Evolutionary conservation across 805 yeast species (phyloP), one percentile per base, ranked within the genome.

Genomic region (Yamadazyma endophytica): DNA sequence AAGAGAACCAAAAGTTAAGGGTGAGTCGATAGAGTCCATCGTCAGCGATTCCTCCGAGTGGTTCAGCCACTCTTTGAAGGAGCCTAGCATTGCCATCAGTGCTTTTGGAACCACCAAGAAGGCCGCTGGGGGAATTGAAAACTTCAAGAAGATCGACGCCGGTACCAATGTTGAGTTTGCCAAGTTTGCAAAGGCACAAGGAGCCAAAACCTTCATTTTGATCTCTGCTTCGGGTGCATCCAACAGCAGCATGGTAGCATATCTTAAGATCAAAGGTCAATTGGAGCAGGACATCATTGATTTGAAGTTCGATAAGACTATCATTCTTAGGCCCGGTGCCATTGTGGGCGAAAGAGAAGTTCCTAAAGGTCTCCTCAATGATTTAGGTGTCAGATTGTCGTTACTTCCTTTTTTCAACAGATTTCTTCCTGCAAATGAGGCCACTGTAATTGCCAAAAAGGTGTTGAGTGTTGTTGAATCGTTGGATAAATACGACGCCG

Each of bases 271-370:
- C 56, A 88, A 88, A 52, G 96, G 95, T 17, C 73, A 78, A 31
- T 63, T 83, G 29, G 96, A 88, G 51, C 71, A 77, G 26, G 86
- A 76, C 28, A 61, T 88, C 7, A 56, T 66, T 26, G 77, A 62
- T 0, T 62, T 87, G 35, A 70, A 66, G 17, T 88, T 86, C 54
- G 79, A 78, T n/a, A 66, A 76, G 32, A 77, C 88, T 1, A 72
- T 86, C 31, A 81, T 88, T 39, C 54, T 88, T 34, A 70, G 85
- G 47, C 96, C 96, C 0, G 96, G 96, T 9, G 53, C 65, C 1
- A 59, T 87, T 21, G 45, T 84, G 5, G 95, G 95, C 4, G 70
- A 73, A 17, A 64, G 95, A 46, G 66, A 60, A 11, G n/a, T n/a
- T n/a, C n/a, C n/a, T n/a, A n/a, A n/a, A n/a, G n/a, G n/a, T n/a